Evolutionary conservation across 2,329 filamentous ascomycete genomes (phyloP), one percentile per base, ranked within the genome.

Genomic region (Alternaria gansuensis): DNA sequence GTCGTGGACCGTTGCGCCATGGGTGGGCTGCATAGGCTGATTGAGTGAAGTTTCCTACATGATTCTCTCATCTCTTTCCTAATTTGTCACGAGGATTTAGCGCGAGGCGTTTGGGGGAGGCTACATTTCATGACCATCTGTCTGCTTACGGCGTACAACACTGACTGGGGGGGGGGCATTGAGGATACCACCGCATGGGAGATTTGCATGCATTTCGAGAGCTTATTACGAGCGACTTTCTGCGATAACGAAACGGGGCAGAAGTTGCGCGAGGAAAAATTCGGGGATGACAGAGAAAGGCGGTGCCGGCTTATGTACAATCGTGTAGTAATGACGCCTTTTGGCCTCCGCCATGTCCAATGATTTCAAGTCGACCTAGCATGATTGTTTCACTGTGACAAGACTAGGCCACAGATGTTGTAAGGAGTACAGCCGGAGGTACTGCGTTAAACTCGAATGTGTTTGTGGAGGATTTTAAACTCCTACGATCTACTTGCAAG

Each of bases 151-250:
- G 63, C 60, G 63, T 52, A 63, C 31, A 24, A 37, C 23, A 33
- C 49, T 46, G 46, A n/a, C 41, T 41, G 28, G 41, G 48, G 17
- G 17, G 17, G 17, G 17, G 50, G 34, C 21, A 57, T 59, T 55
- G 58, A 63, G 59, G 43, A 68, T 70, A 68, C 67, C 66, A 67
- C 44, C 48, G 57, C 62, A 59, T 64, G 39, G 28, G 48, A 54
- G 36, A 40, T 59, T 54, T 57, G 40, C 54, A 51, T 44, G 40
- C 33, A 36, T 57, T 51, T 45, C 26, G 28, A 44, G 36, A 43
- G 40, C 48, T 28, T 26, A 39, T 29, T 29, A 34, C 29, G 7
- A 52, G 40, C 26, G 14, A 40, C 26, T 26, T 45, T 31, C 40
- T 52, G 48, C 26, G 26, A 52, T 23, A 26, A 45, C n/a, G 10